Evolutionary conservation across 768 basidiomycete genomes (phyloP).

Genomic region (Exidia glandulosa): DNA sequence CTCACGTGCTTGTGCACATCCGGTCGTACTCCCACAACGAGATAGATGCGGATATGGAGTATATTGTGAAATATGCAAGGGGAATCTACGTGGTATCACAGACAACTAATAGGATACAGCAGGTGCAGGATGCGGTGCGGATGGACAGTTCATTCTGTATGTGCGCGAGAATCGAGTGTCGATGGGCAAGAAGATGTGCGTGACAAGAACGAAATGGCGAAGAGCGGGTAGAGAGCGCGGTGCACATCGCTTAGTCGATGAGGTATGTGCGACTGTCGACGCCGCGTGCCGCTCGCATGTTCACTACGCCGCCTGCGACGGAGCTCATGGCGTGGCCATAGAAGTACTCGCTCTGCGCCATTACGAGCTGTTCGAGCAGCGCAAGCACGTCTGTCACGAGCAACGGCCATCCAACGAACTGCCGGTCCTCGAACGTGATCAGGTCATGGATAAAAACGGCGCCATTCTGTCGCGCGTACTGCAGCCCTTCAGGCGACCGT

Average conservation of each 20-base stretch:
- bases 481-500: constrained; percentile 22
- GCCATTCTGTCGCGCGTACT: constrained; percentile 23
- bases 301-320: constrained; percentile 28
- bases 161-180: too few relatives aligned
- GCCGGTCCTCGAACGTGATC: constrained; percentile 30
- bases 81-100: neutral
- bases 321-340: constrained; percentile 28
- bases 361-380: constrained; percentile 30
- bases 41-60: too few relatives aligned
- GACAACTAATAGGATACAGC: neutral
- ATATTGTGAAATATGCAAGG: too few relatives aligned
- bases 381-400: constrained; percentile 32
- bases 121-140: neutral
- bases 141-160: neutral
- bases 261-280: constrained; percentile 23
- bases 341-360: constrained; percentile 25
- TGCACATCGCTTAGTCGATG: constrained; percentile 20
- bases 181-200: too few relatives aligned
- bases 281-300: constrained; percentile 26
- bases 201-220: neutral
- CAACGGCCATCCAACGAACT: constrained; percentile 29
- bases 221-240: neutral
- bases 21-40: too few relatives aligned
- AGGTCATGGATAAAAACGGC: constrained; percentile 32
- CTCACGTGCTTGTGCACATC: neutral